Base-by-base conservation (phyloP, 352 stramenopile species). In the Globisporangium viniferum region DNA sequence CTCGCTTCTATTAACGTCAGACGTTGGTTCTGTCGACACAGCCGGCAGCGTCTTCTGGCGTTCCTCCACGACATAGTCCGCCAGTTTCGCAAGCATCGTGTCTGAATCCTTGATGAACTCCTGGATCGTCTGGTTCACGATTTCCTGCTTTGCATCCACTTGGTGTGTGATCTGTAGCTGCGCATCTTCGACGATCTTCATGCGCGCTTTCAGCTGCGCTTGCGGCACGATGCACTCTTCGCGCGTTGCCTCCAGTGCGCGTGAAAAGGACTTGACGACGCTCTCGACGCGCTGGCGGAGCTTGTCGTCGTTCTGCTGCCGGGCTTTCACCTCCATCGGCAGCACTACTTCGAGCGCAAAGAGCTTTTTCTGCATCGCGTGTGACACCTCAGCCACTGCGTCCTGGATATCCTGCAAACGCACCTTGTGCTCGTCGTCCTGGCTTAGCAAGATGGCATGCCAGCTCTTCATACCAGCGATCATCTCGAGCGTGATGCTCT, bases 251-350 rank as follows among this genome's bases (percentile, higher is more conserved):
- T 83, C 78, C 5, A 90, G 73, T 3, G 71, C 70, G 24, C 72
- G 64, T 1, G 65, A 64, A 24, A 87, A 29, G 2, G 72, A 58
- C 44, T 86, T 88, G 5, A 80, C 69, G 18, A 73, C 70, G n/a
- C 53, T 61, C 7, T 91, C 80, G 14, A 93, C 44, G 14, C 80
- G 81, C 6, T 57, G 60, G 18, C 68, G 66, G 0, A 93, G 69
- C 58, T 82, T 88, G 10, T 89, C 83, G 57, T 91, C 73, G 62
- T 78, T 68, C 56, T 82, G 79, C 64, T 91, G 83, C 18, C 83
- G 68, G 8, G 83, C 81, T 66, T 80, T 73, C 29, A 91, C 82
- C 35, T 93, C 83, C 59, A 92, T 66, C 7, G 78, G 82, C 35
- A 93, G 64, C 31, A 87, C 77, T 62, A 87, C 79, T 70, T 93